These are phyloP conservation scores for Arxiozyma slooffiae DNA, from an alignment of 1,139 yeast species.

Conservation along the genomic window DNA sequence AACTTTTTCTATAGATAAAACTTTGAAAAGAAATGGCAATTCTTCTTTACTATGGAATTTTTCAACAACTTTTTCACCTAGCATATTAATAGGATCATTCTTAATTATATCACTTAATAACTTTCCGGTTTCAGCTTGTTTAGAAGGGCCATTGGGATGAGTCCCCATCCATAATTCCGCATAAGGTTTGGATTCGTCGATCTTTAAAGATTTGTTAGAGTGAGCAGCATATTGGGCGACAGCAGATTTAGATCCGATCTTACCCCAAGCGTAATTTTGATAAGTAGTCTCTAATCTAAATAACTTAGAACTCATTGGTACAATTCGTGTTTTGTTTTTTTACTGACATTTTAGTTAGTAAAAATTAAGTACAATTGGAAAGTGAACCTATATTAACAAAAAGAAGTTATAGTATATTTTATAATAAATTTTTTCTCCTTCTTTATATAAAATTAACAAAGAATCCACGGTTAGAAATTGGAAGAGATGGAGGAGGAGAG, in stretches of 20 bases:
- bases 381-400: no score
- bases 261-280: constrained; percentile 81
- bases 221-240: constrained; percentile 79
- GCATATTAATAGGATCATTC: constrained; percentile 46
- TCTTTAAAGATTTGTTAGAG: constrained; percentile 49
- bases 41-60: constrained; percentile 64
- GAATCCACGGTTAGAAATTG: no score
- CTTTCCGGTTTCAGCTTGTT: constrained; percentile 43
- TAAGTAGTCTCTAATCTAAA: constrained; percentile 39
- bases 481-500: no score
- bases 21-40: constrained; percentile 88
- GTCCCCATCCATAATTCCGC: constrained; percentile 99
- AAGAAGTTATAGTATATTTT: no score
- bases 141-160: constrained; percentile 87
- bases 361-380: no score
- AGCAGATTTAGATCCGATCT: constrained; percentile 70
- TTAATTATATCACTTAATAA: constrained; percentile 57
- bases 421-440: no score
- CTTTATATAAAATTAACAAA: no score
- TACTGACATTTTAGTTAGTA: neutral
- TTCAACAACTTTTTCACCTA: constrained; percentile 48
- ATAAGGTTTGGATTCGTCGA: constrained; percentile 69
- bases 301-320: constrained; percentile 28
- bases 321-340: neutral
- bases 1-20: constrained; percentile 83